Evolutionary conservation across 2,329 filamentous ascomycete species (phyloP), one percentile per base, ranked within the genome.

Genomic region (Massarina eburnea): DNA sequence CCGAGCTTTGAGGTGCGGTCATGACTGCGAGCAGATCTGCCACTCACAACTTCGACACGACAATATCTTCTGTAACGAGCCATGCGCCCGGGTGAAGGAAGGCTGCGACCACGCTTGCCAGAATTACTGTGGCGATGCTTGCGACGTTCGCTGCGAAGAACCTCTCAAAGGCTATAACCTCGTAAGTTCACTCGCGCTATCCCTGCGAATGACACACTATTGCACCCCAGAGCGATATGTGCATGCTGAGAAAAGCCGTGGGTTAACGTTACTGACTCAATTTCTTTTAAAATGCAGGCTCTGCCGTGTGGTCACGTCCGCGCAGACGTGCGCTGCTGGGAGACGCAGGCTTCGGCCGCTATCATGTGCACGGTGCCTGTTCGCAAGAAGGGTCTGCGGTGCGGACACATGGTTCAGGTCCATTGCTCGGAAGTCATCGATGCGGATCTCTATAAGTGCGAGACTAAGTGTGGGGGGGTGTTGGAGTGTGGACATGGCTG

Each of bases 291-390:
- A 8, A 8, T 14, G 12, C n/a, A 30, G 33, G 41, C 27, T 2
- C 57, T 70, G 20, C 58, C 59, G 3, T 68, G 65, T 26, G 59
- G 61, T 10, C 66, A 70, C 32, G 18, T 39, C 20, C 51, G 58
- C 22, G 17, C 56, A 12, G 15, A 45, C 3, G 39, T 67, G 3
- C 26, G 30, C 6, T 64, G 59, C 39, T 45, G 56, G 36, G 34
- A 44, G 18, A 33, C 49, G 8, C 80, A 83, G 49, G 54, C 80
- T 7, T 71, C 73, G 0, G 52, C 59, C 0, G 48, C 47, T 0
- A 74, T 87, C n/a, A 14, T 29, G 0, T 90, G 86, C 64, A 43
- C 58, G 1, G 60, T 66, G 2, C 36, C 35, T 1, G 76, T 86
- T 0, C 35, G 71, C 8, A 78, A 76, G 42, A 64, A 44, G 0